Evolutionary conservation across 2,329 filamentous ascomycete genomes (phyloP).

Genomic region (Chaetomium olivaceum): DNA sequence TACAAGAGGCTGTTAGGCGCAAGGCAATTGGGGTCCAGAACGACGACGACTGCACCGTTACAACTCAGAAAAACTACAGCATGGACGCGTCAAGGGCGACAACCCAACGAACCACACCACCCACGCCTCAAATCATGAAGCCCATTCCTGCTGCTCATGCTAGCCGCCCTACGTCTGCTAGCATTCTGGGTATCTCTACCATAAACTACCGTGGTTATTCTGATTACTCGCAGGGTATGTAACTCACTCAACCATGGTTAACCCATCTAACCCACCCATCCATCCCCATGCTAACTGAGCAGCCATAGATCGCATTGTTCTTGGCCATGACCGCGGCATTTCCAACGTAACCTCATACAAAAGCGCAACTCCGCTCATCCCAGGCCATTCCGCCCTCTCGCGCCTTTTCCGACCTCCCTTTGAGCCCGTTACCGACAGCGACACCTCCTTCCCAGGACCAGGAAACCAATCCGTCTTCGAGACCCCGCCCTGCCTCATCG

Average conservation of each 20-base stretch:
- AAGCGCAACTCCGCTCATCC: slow-evolving; percentile 9
- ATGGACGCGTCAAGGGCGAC: slow-evolving; percentile 21
- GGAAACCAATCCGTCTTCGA: neutral
- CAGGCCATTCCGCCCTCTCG: slow-evolving; percentile 3
- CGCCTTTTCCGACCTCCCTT: neutral
- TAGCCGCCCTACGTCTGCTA: slow-evolving; percentile 17
- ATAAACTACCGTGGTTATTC: neutral
- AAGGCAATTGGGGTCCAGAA: slow-evolving; percentile 31
- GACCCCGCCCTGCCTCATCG: slow-evolving; percentile 19
- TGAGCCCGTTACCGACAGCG: neutral
- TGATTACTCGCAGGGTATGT: slow-evolving; percentile 13
- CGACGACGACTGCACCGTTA: slow-evolving; percentile 31
- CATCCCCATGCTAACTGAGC: neutral
- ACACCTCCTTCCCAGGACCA: neutral
- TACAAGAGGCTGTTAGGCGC: slow-evolving; percentile 37
- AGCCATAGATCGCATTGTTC: neutral
- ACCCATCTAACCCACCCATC: neutral
- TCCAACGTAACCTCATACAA: slow-evolving; percentile 8
- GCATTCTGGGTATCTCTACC: slow-evolving; percentile 8
- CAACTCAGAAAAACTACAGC: slow-evolving; percentile 28
- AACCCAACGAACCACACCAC: slow-evolving; percentile 25
- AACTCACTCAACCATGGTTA: no score
- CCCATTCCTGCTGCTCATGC: slow-evolving; percentile 20
- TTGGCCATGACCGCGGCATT: slow-evolving; percentile 5
- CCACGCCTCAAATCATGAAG: slow-evolving; percentile 24